phyloP scores from a whole-genome alignment of 257 asterid genomes.

The Verbena officinalis region DNA sequence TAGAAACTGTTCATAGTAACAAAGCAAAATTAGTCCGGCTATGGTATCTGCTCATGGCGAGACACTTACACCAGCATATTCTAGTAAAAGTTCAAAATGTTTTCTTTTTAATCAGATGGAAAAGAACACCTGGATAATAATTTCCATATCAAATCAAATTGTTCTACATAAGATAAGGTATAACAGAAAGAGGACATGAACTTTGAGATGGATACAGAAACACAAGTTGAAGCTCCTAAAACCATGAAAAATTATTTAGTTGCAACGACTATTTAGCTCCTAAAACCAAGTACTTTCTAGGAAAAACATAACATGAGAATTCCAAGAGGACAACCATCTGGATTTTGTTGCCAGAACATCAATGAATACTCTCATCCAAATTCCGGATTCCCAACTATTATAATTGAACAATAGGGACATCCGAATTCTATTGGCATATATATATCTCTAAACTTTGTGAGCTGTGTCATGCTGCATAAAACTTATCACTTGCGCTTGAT shows the following conservation, averaged over 20 bases:
- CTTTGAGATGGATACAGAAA: conserved; percentile 5
- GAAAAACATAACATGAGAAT: background rate
- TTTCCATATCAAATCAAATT: background rate
- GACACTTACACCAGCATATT: too few relatives aligned
- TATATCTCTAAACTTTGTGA: background rate
- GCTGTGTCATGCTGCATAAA: background rate
- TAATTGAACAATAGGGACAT: background rate
- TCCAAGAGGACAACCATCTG: background rate
- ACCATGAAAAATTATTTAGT: too few relatives aligned
- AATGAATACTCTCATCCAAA: background rate
- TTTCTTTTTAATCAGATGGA: too few relatives aligned
- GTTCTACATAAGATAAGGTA: conserved; percentile 15
- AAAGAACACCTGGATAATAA: too few relatives aligned
- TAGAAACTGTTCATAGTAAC: too few relatives aligned
- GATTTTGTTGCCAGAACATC: background rate
- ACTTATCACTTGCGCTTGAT: background rate
- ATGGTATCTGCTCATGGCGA: too few relatives aligned
- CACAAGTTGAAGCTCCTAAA: conserved; percentile 10
- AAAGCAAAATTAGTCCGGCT: too few relatives aligned
- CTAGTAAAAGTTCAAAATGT: too few relatives aligned
- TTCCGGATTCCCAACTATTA: conserved; percentile 1
- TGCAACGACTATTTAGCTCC: too few relatives aligned
- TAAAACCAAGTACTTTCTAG: background rate
- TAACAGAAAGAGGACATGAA: background rate
- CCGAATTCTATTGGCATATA: background rate